Conservation (phyloP, 306 rosid species). For the Senna siamea region DNA sequence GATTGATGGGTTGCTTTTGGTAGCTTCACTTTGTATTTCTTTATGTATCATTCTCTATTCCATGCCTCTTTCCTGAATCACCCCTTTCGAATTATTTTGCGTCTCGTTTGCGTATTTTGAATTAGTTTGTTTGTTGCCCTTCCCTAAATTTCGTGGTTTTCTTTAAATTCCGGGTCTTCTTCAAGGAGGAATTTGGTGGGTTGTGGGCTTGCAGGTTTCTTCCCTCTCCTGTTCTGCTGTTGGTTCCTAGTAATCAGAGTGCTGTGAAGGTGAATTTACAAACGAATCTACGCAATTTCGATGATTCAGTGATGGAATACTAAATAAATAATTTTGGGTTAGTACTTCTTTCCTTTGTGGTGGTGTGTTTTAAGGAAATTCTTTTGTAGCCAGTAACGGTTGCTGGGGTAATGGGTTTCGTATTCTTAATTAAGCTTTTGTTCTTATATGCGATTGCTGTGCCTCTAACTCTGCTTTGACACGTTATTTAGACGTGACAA, state of each 20-base stretch:
- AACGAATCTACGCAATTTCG: constrained; percentile 11
- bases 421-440: constrained; percentile 15
- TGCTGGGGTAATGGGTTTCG: neutral
- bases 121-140: neutral
- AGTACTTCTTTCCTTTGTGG: neutral
- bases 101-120: constrained; percentile 6
- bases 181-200: constrained; percentile 18
- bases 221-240: neutral
- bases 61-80: neutral
- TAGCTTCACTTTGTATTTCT: constrained; percentile 17
- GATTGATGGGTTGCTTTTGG: constrained; percentile 20
- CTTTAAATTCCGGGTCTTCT: too few species aligned
- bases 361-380: neutral
- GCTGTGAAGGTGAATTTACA: neutral
- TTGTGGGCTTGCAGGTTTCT: neutral
- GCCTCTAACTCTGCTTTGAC: constrained; percentile 17
- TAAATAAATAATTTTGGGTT: too few species aligned
- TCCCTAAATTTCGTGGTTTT: too few species aligned
- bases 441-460: constrained; percentile 20
- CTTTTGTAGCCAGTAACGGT: neutral
- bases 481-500: neutral
- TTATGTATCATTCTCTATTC: constrained; percentile 23
- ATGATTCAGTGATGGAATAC: neutral
- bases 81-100: neutral
- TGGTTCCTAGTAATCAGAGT: neutral